phyloP scores from a whole-genome alignment of 768 basidiomycete species.

The Trametes punicea region DNA sequence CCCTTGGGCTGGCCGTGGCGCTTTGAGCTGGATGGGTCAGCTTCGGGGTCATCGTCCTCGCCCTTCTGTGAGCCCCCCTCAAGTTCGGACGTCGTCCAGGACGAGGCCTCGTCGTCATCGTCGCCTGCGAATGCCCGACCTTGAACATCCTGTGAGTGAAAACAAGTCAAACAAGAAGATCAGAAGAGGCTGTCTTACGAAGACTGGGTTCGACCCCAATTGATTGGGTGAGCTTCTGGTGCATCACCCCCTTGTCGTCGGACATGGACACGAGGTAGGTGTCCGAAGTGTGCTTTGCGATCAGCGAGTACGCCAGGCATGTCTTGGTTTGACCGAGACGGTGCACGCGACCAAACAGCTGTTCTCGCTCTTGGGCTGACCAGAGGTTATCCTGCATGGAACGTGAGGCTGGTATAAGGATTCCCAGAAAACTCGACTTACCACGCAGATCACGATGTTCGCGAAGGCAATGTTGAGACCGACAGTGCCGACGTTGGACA shows the following conservation, averaged over 20 bases:
- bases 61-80: no score
- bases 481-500: not conserved
- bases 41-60: not conserved
- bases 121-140: not conserved
- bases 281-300: not conserved
- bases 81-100: not conserved
- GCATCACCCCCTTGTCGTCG: not conserved
- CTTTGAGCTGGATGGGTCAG: no score
- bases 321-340: not conserved
- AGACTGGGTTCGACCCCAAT: not conserved
- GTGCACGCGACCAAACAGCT: not conserved
- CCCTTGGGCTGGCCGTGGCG: no score
- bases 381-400: not conserved
- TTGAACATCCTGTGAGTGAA: not conserved
- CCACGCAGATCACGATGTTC: not conserved
- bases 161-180: not conserved
- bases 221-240: not conserved
- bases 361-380: not conserved
- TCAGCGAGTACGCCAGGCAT: not conserved
- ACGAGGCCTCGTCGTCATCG: not conserved
- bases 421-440: not conserved
- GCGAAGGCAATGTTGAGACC: constrained; percentile 1
- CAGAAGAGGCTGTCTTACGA: not conserved
- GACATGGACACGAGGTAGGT: not conserved
- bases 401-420: not conserved